Evolutionary conservation across 148 eudicot species (phyloP).

Genomic region (Camellia japonica): DNA sequence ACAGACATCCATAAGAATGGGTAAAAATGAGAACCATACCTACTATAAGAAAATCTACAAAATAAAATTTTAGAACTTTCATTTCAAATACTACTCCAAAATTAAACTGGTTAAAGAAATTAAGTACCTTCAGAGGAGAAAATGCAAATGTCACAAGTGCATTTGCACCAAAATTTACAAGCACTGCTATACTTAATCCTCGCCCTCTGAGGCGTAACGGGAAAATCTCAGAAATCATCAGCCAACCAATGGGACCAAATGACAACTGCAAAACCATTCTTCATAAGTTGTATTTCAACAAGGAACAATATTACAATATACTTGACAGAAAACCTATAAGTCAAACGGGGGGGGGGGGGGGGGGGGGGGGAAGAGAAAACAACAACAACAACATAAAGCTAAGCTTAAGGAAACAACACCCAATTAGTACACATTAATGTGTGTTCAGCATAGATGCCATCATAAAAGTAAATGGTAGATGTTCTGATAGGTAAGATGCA

Average conservation of each 20-base stretch:
- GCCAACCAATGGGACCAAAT: constrained; percentile 98
- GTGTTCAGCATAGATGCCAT: not conserved
- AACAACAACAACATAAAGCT: not conserved
- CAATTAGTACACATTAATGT: not conserved
- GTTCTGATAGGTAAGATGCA: not conserved
- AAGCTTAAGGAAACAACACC: not conserved
- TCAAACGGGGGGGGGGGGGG: not conserved
- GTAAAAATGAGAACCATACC: not conserved
- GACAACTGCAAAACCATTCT: constrained; percentile 61
- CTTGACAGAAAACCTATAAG: not conserved
- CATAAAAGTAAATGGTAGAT: not conserved
- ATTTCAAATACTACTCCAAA: not conserved
- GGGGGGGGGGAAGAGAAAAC: not conserved
- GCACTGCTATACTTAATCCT: constrained; percentile 89
- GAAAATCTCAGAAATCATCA: constrained; percentile 96
- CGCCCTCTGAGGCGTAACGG: constrained; percentile 91
- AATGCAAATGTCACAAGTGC: constrained; percentile 86
- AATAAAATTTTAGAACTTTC: not conserved
- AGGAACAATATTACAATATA: constrained; percentile 1
- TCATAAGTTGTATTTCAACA: not conserved
- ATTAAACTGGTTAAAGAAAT: not conserved
- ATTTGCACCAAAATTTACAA: constrained; percentile 86
- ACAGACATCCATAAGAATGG: no score
- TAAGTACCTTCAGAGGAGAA: constrained; percentile 81
- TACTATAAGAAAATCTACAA: not conserved